A percentile compares a stretch with the other conserved stretches of the same genome.
These are phyloP conservation scores for Acmispon strigosus DNA, from an alignment of 306 rosid genomes.

Conservation along the genomic window DNA sequence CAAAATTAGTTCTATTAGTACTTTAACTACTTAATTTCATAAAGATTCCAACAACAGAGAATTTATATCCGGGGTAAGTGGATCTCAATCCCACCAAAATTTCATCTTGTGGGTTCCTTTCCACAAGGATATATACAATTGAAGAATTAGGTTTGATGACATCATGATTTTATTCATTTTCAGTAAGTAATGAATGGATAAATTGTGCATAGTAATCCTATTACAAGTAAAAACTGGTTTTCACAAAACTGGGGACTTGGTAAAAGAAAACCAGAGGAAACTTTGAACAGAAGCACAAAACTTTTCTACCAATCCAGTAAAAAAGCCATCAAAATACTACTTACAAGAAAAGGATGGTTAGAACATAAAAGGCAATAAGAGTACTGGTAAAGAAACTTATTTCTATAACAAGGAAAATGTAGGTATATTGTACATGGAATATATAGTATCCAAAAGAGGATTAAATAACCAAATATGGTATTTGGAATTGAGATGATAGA, in stretches of 20 bases:
- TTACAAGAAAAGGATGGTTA: background rate
- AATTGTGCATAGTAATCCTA: constrained; percentile 9
- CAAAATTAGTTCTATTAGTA: background rate
- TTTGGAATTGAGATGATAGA: background rate
- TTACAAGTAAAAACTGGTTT: constrained; percentile 34
- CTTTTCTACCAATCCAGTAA: background rate
- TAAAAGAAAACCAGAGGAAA: constrained; percentile 24
- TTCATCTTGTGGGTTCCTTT: constrained; percentile 20
- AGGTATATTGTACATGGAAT: background rate
- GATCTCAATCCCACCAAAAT: constrained; percentile 27
- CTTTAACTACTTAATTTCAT: background rate
- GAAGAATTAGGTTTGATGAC: background rate
- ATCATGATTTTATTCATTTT: constrained; percentile 10
- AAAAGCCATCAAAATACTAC: constrained; percentile 14
- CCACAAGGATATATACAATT: background rate
- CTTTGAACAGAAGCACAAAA: constrained; percentile 13
- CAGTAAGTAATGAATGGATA: constrained; percentile 11
- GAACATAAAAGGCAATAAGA: background rate
- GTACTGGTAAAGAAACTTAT: background rate
- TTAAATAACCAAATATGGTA: constrained; percentile 26
- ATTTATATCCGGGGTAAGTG: background rate
- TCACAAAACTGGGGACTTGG: constrained; percentile 37
- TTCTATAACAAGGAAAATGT: constrained; percentile 7
- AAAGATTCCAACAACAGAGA: constrained; percentile 1
- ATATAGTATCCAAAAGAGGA: background rate